Conservation (phyloP, 768 basidiomycete genomes). For the Lactarius sp. region DNA sequence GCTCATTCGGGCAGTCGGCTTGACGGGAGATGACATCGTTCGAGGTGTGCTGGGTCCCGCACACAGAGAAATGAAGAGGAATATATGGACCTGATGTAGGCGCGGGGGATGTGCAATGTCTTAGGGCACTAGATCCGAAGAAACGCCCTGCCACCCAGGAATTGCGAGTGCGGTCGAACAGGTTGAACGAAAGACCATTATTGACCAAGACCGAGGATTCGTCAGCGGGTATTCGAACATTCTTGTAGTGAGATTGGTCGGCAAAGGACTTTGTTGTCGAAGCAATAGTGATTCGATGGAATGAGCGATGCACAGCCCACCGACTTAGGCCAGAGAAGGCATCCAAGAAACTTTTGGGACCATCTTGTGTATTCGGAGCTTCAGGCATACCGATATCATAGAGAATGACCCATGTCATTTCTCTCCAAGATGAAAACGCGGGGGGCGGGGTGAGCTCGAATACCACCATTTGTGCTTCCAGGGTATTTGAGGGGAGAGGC, state of each 20-base stretch:
- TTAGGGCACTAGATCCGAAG: background rate
- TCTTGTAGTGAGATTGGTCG: conserved; percentile 8
- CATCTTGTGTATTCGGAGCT: background rate
- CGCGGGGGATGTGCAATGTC: background rate
- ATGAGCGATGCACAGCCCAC: background rate
- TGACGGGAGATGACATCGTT: conserved; percentile 45
- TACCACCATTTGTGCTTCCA: background rate
- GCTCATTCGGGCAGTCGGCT: conserved; percentile 35
- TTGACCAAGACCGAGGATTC: conserved; percentile 4
- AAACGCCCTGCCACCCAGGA: conserved; percentile 1
- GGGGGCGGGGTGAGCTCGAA: conserved; percentile 13
- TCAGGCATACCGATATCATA: conserved; percentile 5
- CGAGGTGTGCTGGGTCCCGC: conserved; percentile 27
- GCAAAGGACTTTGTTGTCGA: conserved; percentile 13
- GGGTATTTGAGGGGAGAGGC: conserved; percentile 1
- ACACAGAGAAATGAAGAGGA: background rate
- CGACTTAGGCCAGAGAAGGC: conserved; percentile 6
- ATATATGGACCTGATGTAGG: background rate
- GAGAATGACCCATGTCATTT: conserved; percentile 11
- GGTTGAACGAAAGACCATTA: conserved; percentile 6
- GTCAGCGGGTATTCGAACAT: background rate
- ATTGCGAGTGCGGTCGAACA: conserved; percentile 1
- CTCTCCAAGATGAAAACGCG: conserved; percentile 18
- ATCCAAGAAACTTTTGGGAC: background rate
- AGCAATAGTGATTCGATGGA: conserved; percentile 6